A percentile compares a stretch with the other conserved stretches of the same genome.
Conservation (phyloP, 2,329 filamentous ascomycete genomes). For the Clathrospora elynae region DNA sequence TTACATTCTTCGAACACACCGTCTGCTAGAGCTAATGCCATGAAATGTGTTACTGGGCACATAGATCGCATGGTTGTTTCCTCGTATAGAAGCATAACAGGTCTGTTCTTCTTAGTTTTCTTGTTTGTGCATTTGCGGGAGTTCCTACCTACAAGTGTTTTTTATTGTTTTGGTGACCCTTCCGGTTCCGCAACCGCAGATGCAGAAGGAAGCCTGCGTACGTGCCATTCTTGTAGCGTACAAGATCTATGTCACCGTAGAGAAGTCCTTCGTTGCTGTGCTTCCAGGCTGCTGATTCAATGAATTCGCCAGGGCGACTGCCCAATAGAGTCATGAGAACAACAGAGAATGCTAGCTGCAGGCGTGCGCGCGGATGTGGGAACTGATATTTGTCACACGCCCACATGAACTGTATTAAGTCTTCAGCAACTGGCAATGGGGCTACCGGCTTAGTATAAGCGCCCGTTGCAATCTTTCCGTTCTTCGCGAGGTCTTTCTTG, state of each 20-base stretch:
- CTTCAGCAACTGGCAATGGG: constrained; percentile 6
- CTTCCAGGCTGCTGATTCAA: constrained; percentile 5
- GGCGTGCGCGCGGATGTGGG: constrained; percentile 4
- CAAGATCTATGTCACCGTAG: constrained; percentile 6
- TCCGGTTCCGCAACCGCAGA: constrained; percentile 6
- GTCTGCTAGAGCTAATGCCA: constrained; percentile 9
- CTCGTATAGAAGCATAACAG: constrained; percentile 9
- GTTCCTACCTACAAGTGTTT: constrained; percentile 5
- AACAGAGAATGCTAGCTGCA: constrained; percentile 13
- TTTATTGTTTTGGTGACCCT: constrained; percentile 7
- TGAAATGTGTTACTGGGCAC: constrained; percentile 5
- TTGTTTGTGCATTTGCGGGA: background rate
- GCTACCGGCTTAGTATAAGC: constrained; percentile 11
- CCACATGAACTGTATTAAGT: constrained; percentile 14
- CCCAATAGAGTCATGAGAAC: background rate
- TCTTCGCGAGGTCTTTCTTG: background rate
- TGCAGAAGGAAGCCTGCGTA: constrained; percentile 6
- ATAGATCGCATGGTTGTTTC: constrained; percentile 1
- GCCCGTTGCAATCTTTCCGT: constrained; percentile 1
- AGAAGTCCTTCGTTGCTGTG: constrained; percentile 9
- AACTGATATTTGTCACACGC: constrained; percentile 13
- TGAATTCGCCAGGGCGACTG: constrained; percentile 6
- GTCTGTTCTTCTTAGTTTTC: background rate
- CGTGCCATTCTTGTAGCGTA: background rate
- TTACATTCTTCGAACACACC: constrained; percentile 3